These are phyloP conservation scores for Colletotrichum caudatum DNA, from an alignment of 2,329 filamentous ascomycete species.

Conservation along the genomic window DNA sequence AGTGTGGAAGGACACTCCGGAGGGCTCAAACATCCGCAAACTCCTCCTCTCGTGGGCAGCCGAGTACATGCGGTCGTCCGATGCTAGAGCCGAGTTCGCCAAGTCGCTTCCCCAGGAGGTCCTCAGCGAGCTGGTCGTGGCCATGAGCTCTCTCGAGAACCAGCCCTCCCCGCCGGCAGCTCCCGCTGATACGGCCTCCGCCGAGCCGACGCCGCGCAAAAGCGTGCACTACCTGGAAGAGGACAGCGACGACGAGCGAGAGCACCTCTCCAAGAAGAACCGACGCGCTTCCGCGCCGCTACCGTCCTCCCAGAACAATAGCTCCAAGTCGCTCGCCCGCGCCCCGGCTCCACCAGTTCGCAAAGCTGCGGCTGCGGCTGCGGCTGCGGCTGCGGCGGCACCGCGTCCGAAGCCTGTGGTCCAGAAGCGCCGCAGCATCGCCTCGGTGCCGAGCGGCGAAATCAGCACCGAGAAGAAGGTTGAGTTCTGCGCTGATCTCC, in stretches of 20 bases:
- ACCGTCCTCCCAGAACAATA: conserved; percentile 41
- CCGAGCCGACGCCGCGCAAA: conserved; percentile 52
- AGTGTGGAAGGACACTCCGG: conserved; percentile 72
- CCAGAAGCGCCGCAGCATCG: conserved; percentile 52
- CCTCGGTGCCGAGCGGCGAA: conserved; percentile 43
- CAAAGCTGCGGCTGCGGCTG: conserved; percentile 43
- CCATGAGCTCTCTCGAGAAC: conserved; percentile 68
- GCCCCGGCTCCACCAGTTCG: conserved; percentile 45
- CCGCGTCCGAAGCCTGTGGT: conserved; percentile 49
- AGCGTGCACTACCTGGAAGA: conserved; percentile 64
- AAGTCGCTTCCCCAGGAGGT: conserved; percentile 72
- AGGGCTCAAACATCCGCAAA: conserved; percentile 69
- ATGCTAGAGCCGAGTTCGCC: conserved; percentile 68
- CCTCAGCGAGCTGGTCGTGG: conserved; percentile 71
- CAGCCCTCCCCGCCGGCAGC: conserved; percentile 47
- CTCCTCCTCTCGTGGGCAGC: conserved; percentile 72
- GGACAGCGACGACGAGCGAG: conserved; percentile 55
- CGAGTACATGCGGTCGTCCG: conserved; percentile 71
- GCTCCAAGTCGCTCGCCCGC: conserved; percentile 20
- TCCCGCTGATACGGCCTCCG: conserved; percentile 38
- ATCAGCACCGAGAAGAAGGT: conserved; percentile 55
- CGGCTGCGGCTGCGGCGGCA: conserved; percentile 40
- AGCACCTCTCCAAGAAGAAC: conserved; percentile 53
- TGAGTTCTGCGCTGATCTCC: conserved; percentile 68
- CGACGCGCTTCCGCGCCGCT: conserved; percentile 55